Conservation (phyloP, 192 early-diverging fungal genomes). For the Dispira parvispora region DNA sequence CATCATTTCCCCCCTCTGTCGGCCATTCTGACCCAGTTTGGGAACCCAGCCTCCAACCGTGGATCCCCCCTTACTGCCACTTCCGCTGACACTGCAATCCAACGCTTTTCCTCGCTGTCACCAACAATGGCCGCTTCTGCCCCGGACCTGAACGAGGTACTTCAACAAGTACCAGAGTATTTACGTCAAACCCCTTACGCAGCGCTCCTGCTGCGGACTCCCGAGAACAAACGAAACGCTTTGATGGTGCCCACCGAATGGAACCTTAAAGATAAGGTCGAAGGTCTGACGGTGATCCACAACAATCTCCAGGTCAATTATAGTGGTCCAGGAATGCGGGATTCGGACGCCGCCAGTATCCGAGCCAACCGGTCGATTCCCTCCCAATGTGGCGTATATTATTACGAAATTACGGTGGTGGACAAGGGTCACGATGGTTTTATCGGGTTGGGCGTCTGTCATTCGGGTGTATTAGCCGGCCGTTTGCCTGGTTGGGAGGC, state of each 20-base stretch:
- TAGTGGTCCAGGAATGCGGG: constrained; percentile 44
- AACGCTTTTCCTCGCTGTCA: neutral
- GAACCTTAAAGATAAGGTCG: neutral
- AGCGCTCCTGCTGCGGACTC: neutral
- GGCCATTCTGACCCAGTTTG: neutral
- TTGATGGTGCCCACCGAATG: constrained; percentile 3
- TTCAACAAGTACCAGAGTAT: neutral
- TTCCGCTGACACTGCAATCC: neutral
- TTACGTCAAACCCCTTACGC: constrained; percentile 6
- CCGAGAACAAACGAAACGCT: constrained; percentile 4
- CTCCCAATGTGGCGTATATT: constrained; percentile 72
- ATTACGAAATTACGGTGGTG: constrained; percentile 75
- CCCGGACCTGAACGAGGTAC: neutral
- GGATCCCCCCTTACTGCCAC: neutral
- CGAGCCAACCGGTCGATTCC: constrained; percentile 69
- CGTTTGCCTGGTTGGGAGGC: constrained; percentile 85
- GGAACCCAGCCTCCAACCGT: too few species aligned
- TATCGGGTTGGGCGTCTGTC: constrained; percentile 81
- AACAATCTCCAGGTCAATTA: constrained; percentile 19
- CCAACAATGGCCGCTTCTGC: neutral
- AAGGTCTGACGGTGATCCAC: neutral
- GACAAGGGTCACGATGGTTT: constrained; percentile 80
- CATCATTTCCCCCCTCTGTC: constrained; percentile 1
- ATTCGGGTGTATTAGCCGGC: constrained; percentile 26
- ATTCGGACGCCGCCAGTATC: constrained; percentile 69